Evolutionary conservation across 495 filamentous ascomycete genomes (phyloP), one percentile per base, ranked within the genome.

Genomic region (Annulohypoxylon moriforme): DNA sequence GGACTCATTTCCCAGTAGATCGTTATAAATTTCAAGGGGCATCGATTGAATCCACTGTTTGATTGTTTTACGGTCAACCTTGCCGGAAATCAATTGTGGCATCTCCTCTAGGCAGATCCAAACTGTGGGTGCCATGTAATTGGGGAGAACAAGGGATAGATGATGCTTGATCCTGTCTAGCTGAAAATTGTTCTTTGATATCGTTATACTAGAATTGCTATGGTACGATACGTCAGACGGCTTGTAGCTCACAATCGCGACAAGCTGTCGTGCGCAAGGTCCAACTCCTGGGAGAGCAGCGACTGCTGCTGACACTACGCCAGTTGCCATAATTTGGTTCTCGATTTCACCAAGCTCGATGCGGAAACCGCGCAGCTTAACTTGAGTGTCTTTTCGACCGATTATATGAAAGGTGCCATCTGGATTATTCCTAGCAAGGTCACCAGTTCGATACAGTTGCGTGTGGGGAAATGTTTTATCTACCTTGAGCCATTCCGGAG

Each of bases 331-430:
- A 14, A 57, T 57, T 22, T 60, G 56, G 38, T 60, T 25, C 18
- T 60, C 57, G n/a, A 60, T 24, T 3, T 60, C 57, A 5, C 57
- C 24, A 18, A 60, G 57, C 13, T 60, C 57, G 8, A 46, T 31
- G 6, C 57, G 57, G 11, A 44, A 38, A 0, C 57, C 57, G 9
- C 57, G 57, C 3, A 60, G 20, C 38, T 60, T 60, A n/a, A 60
- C 57, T 46, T 60, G 57, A 22, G 38, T 46, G 22, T 60, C 57
- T 22, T 46, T 60, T 11, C 57, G 57, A 3, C 57, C 57, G 24
- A 60, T 18, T 9, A 44, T 44, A 6, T 29, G 20, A 11, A 60
- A 10, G 8, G 38, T 29, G 14, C 57, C 57, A 20, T 60, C 38
- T 13, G 38, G 20, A 6, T 27, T 60, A 18, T 60, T 44, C n/a